Percentiles rank a stretch among this genome's conserved stretches.
Conservation (phyloP, 2,329 filamentous ascomycete genomes). For the Neonectria magnoliae region DNA sequence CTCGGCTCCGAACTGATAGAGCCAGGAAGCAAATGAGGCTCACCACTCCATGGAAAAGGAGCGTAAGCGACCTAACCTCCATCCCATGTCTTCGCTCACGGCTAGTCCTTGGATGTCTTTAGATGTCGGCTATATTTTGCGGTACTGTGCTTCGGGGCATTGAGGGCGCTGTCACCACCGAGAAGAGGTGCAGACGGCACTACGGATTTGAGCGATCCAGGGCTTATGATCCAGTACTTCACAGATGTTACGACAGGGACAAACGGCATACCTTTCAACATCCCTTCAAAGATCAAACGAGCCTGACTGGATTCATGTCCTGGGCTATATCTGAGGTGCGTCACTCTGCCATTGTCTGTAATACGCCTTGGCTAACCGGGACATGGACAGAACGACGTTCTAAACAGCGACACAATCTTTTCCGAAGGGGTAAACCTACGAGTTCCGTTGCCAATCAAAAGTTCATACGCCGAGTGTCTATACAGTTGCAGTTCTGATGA, state of each 20-base stretch:
- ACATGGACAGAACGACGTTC: not conserved
- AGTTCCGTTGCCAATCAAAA: too few relatives aligned
- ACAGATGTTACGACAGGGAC: not conserved
- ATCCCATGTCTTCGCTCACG: too few relatives aligned
- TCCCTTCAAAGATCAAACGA: not conserved
- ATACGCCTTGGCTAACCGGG: too few relatives aligned
- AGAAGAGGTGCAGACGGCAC: not conserved
- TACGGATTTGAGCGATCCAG: not conserved
- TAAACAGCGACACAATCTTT: not conserved
- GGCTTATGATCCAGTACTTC: not conserved
- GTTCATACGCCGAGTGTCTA: not conserved
- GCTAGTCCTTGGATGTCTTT: not conserved
- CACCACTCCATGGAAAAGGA: too few relatives aligned
- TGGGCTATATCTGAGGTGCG: not conserved
- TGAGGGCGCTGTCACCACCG: not conserved
- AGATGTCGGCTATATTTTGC: not conserved
- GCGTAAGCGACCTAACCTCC: too few relatives aligned
- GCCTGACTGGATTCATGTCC: not conserved
- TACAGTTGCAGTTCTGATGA: not conserved
- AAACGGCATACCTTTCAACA: too few relatives aligned
- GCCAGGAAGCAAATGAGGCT: conserved; percentile 14
- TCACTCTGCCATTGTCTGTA: not conserved
- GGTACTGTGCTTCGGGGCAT: not conserved
- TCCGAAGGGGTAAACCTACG: too few relatives aligned
- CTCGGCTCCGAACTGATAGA: conserved; percentile 17